These are phyloP conservation scores for Saccharomycopsis lassenensis DNA, from an alignment of 805 yeast genomes.

Conservation along the genomic window DNA sequence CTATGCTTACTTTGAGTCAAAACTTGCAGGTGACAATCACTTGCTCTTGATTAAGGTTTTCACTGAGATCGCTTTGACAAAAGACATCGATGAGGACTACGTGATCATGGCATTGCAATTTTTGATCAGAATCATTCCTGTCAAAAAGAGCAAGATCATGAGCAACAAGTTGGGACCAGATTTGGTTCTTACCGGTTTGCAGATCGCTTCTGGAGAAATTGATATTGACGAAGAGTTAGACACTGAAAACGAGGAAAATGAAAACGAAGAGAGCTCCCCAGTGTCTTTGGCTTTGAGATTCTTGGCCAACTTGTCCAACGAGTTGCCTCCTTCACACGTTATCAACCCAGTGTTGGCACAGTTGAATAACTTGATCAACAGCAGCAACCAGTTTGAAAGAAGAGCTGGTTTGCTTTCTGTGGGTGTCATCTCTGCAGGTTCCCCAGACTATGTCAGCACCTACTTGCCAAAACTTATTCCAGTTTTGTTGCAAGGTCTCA, in stretches of 20 bases:
- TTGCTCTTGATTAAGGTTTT: constrained; percentile 59
- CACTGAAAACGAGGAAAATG: constrained; percentile 81
- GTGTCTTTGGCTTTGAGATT: constrained; percentile 68
- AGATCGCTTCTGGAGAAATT: constrained; percentile 72
- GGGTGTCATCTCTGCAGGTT: constrained; percentile 80
- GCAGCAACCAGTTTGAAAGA: constrained; percentile 65
- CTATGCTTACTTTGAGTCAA: constrained; percentile 63
- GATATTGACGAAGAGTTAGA: constrained; percentile 66
- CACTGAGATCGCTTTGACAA: constrained; percentile 56
- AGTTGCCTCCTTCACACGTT: constrained; percentile 88
- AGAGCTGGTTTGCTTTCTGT: constrained; percentile 79
- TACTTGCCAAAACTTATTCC: constrained; percentile 68
- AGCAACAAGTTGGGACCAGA: constrained; percentile 77
- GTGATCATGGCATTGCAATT: constrained; percentile 79
- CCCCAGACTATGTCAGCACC: constrained; percentile 81
- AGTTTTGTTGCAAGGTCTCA: constrained; percentile 62
- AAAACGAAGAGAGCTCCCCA: constrained; percentile 84
- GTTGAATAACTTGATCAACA: constrained; percentile 43
- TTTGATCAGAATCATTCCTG: constrained; percentile 64
- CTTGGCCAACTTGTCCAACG: constrained; percentile 65
- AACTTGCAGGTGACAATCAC: constrained; percentile 67
- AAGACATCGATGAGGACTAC: constrained; percentile 61
- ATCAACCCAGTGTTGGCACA: constrained; percentile 66
- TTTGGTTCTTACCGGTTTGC: constrained; percentile 61
- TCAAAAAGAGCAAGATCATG: constrained; percentile 70